These are phyloP conservation scores for Didymella lethalis DNA, from an alignment of 2,329 filamentous ascomycete genomes.

Conservation along the genomic window DNA sequence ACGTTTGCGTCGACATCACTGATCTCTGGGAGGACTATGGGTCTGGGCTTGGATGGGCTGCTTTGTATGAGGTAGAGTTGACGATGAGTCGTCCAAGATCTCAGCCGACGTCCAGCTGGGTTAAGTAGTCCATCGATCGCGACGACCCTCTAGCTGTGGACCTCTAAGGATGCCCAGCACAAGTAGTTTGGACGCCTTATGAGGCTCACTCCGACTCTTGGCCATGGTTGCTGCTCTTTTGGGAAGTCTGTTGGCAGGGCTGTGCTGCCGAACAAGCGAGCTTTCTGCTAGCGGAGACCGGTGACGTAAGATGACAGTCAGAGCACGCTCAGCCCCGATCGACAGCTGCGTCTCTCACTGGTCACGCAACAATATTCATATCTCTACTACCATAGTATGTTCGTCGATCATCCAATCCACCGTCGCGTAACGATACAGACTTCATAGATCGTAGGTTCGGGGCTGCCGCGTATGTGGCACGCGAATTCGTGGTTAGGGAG, in stretches of 20 bases:
- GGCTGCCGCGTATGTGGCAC: not conserved
- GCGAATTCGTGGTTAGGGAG: not conserved
- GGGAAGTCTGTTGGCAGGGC: conserved; percentile 6
- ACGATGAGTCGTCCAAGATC: not conserved
- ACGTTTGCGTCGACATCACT: conserved; percentile 10
- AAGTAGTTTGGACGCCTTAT: conserved; percentile 10
- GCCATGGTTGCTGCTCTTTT: conserved; percentile 11
- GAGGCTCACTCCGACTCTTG: conserved; percentile 5
- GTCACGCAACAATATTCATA: not conserved
- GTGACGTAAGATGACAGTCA: conserved; percentile 11
- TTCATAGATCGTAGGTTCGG: not conserved
- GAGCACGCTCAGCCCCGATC: conserved; percentile 1
- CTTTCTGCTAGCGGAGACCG: not conserved
- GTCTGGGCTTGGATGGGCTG: not conserved
- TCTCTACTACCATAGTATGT: not conserved
- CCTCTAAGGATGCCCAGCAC: not conserved
- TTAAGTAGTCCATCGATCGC: conserved; percentile 5
- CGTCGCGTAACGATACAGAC: not conserved
- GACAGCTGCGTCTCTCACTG: not conserved
- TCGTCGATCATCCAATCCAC: not conserved
- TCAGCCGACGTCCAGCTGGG: not conserved
- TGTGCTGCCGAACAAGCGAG: conserved; percentile 3
- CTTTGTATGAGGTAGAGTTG: not conserved
- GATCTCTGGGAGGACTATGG: not conserved
- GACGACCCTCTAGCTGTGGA: not conserved